These are phyloP conservation scores for Didymella lethalis DNA, from an alignment of 2,329 filamentous ascomycete genomes.

Conservation along the genomic window DNA sequence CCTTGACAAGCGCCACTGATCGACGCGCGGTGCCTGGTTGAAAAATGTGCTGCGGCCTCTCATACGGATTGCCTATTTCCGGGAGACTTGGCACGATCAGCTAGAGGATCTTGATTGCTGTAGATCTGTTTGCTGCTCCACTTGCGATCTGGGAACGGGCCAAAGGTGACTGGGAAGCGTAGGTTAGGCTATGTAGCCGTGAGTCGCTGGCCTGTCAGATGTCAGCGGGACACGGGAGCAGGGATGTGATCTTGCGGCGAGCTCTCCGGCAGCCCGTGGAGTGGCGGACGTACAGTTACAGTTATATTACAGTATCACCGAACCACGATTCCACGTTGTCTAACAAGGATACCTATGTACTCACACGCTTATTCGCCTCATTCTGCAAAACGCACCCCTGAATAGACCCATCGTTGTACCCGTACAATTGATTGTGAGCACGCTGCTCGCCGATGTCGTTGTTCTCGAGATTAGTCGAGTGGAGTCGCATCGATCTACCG, in stretches of 20 bases:
- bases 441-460: background rate
- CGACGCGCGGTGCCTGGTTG: conserved; percentile 9
- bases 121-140: conserved; percentile 2
- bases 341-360: background rate
- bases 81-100: background rate
- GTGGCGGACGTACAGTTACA: background rate
- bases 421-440: background rate
- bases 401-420: background rate
- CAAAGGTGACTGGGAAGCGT: background rate
- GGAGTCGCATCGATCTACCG: conserved; percentile 6
- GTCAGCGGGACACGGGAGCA: conserved; percentile 14
- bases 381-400: background rate
- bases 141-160: conserved; percentile 10
- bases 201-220: conserved; percentile 9
- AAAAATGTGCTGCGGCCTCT: background rate
- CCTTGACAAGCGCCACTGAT: conserved; percentile 4
- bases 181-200: conserved; percentile 4
- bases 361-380: background rate
- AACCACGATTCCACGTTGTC: background rate
- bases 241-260: conserved; percentile 4
- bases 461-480: background rate
- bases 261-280: conserved; percentile 2
- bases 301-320: background rate
- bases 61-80: background rate
- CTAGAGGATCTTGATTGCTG: background rate